Base-by-base conservation (phyloP, 179 eudicot species). In the Patellifolia procumbens region DNA sequence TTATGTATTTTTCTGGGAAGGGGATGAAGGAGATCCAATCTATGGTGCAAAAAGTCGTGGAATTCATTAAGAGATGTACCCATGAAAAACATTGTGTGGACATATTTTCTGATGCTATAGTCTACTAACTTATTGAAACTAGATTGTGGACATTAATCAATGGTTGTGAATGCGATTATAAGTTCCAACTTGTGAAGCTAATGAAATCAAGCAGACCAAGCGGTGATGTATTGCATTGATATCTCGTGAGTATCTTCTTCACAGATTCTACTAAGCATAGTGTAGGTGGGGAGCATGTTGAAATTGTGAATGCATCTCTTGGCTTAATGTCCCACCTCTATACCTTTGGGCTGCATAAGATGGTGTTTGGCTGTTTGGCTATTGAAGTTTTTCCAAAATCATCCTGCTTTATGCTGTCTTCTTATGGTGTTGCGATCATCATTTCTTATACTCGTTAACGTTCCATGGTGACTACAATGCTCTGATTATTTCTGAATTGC, bases 401-500 rank as follows among this genome's bases (percentile, higher is more conserved):
- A 28, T 68, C 9, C 28, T 45, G 6, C 72, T 48, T 46, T 68
- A 2, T 29, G 73, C 73, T 69, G 73, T 49, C 28, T 69, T 67
- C 5, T 20, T 31, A 49, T 49, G 72, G 56, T 69, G 73, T 69
- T 69, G 31, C 22, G 7, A 68, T 55, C 72, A 35, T 4, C 26
- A 12, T 12, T 68, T 46, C 29, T 32, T 35, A 31, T 42, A 17
- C 37, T 63, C 31, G 26, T 45, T 5, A 42, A 66, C 22, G 20
- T 42, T 37, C 46, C 22, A 66, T 9, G 31, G 29, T 37, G 19
- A 42, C 19, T 43, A 26, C 2, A 49, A 49, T 70, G 26, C 4
- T 48, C 60, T 69, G 73, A 28, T 70, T 7, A 17, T 49, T 31
- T 64, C 53, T 71, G 60, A 77, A 84, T 77, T 80, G 81, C 92